Conservation (phyloP, 768 basidiomycete species). For the Phlebiopsis flavidoalba region DNA sequence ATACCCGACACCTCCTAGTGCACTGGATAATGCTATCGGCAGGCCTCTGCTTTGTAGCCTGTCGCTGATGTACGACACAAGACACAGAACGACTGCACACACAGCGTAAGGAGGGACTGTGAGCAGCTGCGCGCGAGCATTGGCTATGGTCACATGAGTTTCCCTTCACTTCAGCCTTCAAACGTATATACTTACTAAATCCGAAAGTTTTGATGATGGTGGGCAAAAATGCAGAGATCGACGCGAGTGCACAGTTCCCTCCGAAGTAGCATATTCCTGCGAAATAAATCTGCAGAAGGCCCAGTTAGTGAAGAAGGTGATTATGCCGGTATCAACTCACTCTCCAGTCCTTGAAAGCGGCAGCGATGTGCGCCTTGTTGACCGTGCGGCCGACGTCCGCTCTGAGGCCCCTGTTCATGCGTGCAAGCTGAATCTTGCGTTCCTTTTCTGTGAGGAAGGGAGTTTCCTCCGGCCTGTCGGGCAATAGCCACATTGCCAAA, state of each 20-base stretch:
- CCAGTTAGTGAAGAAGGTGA: not conserved
- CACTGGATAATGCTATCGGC: slow-evolving; percentile 39
- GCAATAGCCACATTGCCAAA: slow-evolving; percentile 50
- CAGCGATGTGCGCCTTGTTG: slow-evolving; percentile 59
- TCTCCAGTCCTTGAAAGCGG: slow-evolving; percentile 69
- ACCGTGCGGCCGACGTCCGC: slow-evolving; percentile 62
- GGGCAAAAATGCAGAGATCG: slow-evolving; percentile 78
- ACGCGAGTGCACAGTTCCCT: slow-evolving; percentile 70
- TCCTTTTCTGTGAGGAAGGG: slow-evolving; percentile 45
- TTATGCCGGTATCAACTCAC: slow-evolving; percentile 8
- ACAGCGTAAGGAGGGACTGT: slow-evolving; percentile 82
- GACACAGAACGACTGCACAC: slow-evolving; percentile 56
- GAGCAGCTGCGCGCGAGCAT: slow-evolving; percentile 63
- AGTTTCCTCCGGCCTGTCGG: slow-evolving; percentile 70
- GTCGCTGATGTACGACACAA: slow-evolving; percentile 60
- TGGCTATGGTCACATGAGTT: slow-evolving; percentile 34
- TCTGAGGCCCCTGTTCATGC: slow-evolving; percentile 61
- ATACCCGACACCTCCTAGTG: slow-evolving; percentile 55
- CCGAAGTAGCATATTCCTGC: slow-evolving; percentile 78
- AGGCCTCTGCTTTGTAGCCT: slow-evolving; percentile 55
- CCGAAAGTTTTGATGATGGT: slow-evolving; percentile 76
- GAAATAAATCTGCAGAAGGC: slow-evolving; percentile 42
- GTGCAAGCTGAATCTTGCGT: slow-evolving; percentile 56
- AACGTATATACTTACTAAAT: slow-evolving; percentile 43
- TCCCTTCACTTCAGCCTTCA: not conserved